A percentile compares a stretch with the other conserved stretches of the same genome.
Evolutionary conservation across 352 stramenopile species (phyloP).

Genomic region (Hyaloperonospora brassicae): DNA sequence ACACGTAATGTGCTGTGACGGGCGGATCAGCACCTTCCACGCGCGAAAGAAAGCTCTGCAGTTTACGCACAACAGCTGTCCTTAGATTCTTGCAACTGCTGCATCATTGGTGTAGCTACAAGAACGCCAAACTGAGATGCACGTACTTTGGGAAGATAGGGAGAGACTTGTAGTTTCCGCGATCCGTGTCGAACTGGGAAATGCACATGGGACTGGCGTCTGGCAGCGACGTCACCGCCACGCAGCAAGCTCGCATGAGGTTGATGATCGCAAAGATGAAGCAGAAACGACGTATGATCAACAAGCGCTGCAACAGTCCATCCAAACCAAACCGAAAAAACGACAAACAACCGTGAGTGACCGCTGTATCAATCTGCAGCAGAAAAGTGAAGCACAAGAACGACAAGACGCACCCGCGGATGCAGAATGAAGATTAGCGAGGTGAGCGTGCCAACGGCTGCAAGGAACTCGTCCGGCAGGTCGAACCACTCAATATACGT

Average conservation of each 20-base stretch:
- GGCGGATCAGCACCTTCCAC: slow-evolving; percentile 75
- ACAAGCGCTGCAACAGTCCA: slow-evolving; percentile 39
- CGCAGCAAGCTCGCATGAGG: slow-evolving; percentile 76
- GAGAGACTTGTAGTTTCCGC: slow-evolving; percentile 68
- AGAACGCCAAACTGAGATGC: neutral
- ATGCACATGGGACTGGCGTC: slow-evolving; percentile 84
- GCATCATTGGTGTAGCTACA: too few species aligned
- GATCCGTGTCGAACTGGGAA: slow-evolving; percentile 64
- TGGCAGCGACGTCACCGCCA: slow-evolving; percentile 78
- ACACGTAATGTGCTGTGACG: slow-evolving; percentile 83
- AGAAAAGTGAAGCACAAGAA: too few species aligned
- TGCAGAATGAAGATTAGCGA: slow-evolving; percentile 66
- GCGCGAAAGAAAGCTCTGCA: slow-evolving; percentile 66
- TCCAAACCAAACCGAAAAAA: slow-evolving; percentile 4
- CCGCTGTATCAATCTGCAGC: slow-evolving; percentile 1
- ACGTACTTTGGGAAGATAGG: slow-evolving; percentile 85
- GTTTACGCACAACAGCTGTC: neutral
- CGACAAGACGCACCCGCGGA: slow-evolving; percentile 44
- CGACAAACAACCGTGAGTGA: neutral
- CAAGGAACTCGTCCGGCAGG: slow-evolving; percentile 78
- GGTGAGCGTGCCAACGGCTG: slow-evolving; percentile 54
- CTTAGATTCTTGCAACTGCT: neutral
- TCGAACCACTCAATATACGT: slow-evolving; percentile 83
- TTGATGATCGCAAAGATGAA: slow-evolving; percentile 83
- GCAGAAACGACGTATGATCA: slow-evolving; percentile 79